Percentiles rank a stretch among this genome's conserved stretches.
These are phyloP conservation scores for Eleusine indica DNA, from an alignment of 176 grass and related monocot species.

Conservation along the genomic window DNA sequence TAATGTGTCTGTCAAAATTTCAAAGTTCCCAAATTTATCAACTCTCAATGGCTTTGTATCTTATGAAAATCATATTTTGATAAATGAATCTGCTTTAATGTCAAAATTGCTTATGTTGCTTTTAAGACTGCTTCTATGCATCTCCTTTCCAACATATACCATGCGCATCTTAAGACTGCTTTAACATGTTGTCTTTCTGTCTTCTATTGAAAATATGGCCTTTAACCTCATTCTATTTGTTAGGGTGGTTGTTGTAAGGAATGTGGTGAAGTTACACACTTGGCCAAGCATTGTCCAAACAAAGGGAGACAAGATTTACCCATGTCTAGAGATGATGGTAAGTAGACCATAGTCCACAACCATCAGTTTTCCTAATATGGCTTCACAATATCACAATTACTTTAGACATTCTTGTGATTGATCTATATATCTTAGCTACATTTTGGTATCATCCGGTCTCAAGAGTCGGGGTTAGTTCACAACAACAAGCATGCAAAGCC, in stretches of 20 bases:
- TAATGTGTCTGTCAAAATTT: too few species aligned
- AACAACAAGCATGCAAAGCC: not conserved
- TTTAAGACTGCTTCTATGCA: not conserved
- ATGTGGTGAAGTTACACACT: constrained; percentile 91
- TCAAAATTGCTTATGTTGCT: constrained; percentile 13
- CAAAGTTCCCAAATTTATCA: too few species aligned
- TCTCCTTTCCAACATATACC: not conserved
- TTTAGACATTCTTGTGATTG: constrained; percentile 13
- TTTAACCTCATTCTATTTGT: constrained; percentile 29
- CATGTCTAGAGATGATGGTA: constrained; percentile 48
- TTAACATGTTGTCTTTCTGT: constrained; percentile 3
- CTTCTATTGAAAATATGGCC: not conserved
- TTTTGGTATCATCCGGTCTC: constrained; percentile 1
- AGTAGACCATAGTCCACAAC: not conserved
- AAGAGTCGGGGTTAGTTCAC: not conserved
- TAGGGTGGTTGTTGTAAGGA: constrained; percentile 93
- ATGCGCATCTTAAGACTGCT: not conserved
- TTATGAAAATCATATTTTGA: not conserved
- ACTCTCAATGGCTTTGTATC: not conserved
- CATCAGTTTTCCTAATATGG: constrained; percentile 25
- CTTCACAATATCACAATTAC: not conserved
- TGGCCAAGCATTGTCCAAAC: constrained; percentile 88
- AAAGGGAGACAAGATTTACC: constrained; percentile 48
- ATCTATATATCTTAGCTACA: not conserved
- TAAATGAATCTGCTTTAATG: not conserved